Evolutionary conservation across 169 alveolate genomes (phyloP).

Genomic region (Theileria luwenshuni): DNA sequence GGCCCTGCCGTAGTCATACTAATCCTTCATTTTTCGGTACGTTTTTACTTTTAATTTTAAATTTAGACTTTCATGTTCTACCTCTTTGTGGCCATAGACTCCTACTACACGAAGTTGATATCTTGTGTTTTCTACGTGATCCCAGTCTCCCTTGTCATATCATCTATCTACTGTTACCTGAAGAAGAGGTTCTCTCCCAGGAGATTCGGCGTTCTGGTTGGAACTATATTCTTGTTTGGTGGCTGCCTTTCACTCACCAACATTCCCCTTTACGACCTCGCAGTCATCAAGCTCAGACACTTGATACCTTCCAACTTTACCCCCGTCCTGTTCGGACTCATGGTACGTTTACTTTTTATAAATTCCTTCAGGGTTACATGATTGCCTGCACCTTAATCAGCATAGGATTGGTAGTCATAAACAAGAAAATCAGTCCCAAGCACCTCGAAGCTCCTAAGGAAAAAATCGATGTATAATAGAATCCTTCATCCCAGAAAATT

Average conservation of each 20-base stretch:
- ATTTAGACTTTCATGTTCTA: conserved; percentile 25
- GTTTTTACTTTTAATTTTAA: conserved; percentile 1
- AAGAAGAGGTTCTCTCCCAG: conserved; percentile 36
- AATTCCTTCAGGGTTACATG: conserved; percentile 40
- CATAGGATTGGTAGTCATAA: conserved; percentile 20
- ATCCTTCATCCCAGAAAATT: too few relatives aligned
- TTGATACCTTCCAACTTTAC: conserved; percentile 36
- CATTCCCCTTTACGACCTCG: conserved; percentile 45
- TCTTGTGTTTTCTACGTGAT: conserved; percentile 50
- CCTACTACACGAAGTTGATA: conserved; percentile 45
- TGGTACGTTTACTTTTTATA: conserved; percentile 26
- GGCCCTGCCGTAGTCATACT: conserved; percentile 44
- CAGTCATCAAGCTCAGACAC: neutral
- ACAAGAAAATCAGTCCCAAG: conserved; percentile 10
- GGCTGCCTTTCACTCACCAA: conserved; percentile 40
- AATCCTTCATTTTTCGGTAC: conserved; percentile 36
- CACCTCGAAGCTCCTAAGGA: neutral
- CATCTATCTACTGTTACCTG: conserved; percentile 44
- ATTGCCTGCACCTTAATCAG: conserved; percentile 19
- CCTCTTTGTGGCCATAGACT: conserved; percentile 19
- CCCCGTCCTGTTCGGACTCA: conserved; percentile 30
- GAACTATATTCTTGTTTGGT: conserved; percentile 19
- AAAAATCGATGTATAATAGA: too few relatives aligned
- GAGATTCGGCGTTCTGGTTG: conserved; percentile 35
- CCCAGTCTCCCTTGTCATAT: conserved; percentile 43